Conservation (phyloP, 805 yeast genomes). For the Candida incommunis region DNA sequence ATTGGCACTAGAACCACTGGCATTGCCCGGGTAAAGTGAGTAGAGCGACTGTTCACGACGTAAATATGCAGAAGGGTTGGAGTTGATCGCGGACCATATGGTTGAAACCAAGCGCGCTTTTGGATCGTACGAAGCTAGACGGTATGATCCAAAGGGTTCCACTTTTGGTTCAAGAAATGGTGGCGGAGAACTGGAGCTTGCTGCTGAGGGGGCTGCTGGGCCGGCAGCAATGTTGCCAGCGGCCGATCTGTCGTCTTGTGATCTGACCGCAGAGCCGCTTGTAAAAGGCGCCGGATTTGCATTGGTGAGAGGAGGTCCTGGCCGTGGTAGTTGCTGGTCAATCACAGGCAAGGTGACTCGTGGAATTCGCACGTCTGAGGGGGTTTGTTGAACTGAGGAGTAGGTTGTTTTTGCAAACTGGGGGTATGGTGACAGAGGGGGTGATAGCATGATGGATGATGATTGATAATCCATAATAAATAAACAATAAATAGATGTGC, state of each 20-base stretch:
- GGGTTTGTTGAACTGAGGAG: background rate
- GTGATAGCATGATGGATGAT: constrained; percentile 11
- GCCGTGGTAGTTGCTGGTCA: too few relatives aligned
- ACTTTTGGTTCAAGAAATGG: background rate
- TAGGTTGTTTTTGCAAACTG: constrained; percentile 5
- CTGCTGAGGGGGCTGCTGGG: background rate
- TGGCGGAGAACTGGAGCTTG: background rate
- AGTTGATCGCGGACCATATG: constrained; percentile 9
- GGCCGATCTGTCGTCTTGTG: too few relatives aligned
- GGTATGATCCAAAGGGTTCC: background rate
- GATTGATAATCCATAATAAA: background rate
- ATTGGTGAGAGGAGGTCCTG: too few relatives aligned
- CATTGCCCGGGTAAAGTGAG: background rate
- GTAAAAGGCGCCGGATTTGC: too few relatives aligned
- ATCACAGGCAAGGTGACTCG: too few relatives aligned
- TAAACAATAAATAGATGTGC: background rate
- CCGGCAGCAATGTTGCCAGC: background rate
- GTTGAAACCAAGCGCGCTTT: constrained; percentile 7
- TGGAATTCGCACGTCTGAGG: too few relatives aligned
- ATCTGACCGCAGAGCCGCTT: too few relatives aligned
- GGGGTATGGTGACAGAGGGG: constrained; percentile 13
- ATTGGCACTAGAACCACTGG: too few relatives aligned
- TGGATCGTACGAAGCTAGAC: constrained; percentile 4
- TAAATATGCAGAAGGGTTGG: constrained; percentile 11
- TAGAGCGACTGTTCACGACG: constrained; percentile 10